phyloP scores from a whole-genome alignment of 1,284 basidiomycete species.

The Pseudozyma hubeiensis region DNA sequence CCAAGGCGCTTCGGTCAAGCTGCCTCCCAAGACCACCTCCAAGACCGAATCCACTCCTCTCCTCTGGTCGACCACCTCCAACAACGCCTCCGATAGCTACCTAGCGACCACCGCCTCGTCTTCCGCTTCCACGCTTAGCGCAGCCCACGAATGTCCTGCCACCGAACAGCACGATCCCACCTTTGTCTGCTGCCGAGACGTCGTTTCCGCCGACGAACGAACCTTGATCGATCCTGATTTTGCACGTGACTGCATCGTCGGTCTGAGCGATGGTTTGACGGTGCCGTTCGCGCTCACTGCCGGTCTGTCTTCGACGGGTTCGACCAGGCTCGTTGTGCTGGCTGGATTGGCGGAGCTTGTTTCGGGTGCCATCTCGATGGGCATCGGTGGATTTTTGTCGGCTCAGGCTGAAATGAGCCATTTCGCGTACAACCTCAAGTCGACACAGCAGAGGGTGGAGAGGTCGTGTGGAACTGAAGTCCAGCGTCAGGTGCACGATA shows the following conservation, averaged over 20 bases:
- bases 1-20: slow-evolving; percentile 30
- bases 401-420: slow-evolving; percentile 96
- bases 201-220: slow-evolving; percentile 80
- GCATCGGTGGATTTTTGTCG: slow-evolving; percentile 95
- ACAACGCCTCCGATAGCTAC: slow-evolving; percentile 19
- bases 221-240: slow-evolving; percentile 82
- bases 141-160: slow-evolving; percentile 31
- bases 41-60: slow-evolving; percentile 46
- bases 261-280: slow-evolving; percentile 93
- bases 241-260: slow-evolving; percentile 85
- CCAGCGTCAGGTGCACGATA: slow-evolving; percentile 89
- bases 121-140: slow-evolving; percentile 33
- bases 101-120: slow-evolving; percentile 31
- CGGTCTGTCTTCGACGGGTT: slow-evolving; percentile 88
- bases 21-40: slow-evolving; percentile 20
- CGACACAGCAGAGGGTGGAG: slow-evolving; percentile 78
- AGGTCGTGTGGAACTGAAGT: slow-evolving; percentile 92
- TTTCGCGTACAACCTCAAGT: slow-evolving; percentile 47
- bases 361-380: slow-evolving; percentile 79
- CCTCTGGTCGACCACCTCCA: slow-evolving; percentile 38
- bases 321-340: slow-evolving; percentile 86
- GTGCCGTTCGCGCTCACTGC: slow-evolving; percentile 73
- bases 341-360: slow-evolving; percentile 84
- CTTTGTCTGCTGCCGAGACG: slow-evolving; percentile 79
- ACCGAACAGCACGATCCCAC: slow-evolving; percentile 24